A percentile compares a stretch with the other conserved stretches of the same genome.
These are phyloP conservation scores for Cercophora scortea DNA, from an alignment of 495 filamentous ascomycete genomes.

Conservation along the genomic window DNA sequence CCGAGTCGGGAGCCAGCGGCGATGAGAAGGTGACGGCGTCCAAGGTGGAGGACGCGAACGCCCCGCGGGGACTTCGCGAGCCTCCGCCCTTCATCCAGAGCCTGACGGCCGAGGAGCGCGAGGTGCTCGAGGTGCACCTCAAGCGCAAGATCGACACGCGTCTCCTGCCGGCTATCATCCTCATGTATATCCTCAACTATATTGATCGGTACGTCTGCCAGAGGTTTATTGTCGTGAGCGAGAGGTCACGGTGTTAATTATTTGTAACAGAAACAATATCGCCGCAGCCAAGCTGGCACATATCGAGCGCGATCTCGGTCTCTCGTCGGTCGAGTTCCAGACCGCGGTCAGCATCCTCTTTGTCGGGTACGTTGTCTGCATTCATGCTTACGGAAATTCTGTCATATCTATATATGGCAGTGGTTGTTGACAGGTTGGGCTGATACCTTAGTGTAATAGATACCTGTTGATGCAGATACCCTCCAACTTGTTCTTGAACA, in stretches of 20 bases:
- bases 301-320: conserved; percentile 37
- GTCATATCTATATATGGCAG: neutral
- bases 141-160: conserved; percentile 58
- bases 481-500: conserved; percentile 53
- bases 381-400: neutral
- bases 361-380: conserved; percentile 50
- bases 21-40: conserved; percentile 11
- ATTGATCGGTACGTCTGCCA: conserved; percentile 48
- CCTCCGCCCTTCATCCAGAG: conserved; percentile 41
- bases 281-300: conserved; percentile 44
- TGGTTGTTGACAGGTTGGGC: neutral
- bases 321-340: conserved; percentile 43
- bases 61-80: conserved; percentile 15
- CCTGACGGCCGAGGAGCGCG: conserved; percentile 40
- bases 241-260: neutral
- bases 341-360: conserved; percentile 63
- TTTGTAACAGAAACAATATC: conserved; percentile 38
- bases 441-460: conserved; percentile 14
- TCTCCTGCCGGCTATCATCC: conserved; percentile 46
- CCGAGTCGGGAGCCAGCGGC: conserved; percentile 1
- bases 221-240: neutral
- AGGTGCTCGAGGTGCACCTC: conserved; percentile 38
- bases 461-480: conserved; percentile 54
- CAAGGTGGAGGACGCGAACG: conserved; percentile 6
- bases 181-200: conserved; percentile 72